phyloP scores from a whole-genome alignment of 177 flowering plant genomes.

The Tripterygium wilfordii region DNA sequence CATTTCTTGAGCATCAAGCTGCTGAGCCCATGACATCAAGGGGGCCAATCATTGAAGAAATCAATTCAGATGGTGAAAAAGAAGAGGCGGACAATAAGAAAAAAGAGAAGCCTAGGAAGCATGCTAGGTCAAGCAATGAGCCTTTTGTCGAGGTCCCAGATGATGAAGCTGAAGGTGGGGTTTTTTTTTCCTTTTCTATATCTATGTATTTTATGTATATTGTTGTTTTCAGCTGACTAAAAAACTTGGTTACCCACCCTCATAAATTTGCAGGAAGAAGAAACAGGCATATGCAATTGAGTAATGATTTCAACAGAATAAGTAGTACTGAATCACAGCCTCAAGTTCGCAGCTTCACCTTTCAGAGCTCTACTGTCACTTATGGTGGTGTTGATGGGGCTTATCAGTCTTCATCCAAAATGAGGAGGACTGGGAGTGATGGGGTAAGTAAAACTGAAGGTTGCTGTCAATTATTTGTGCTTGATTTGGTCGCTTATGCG shows the following conservation, averaged over 20 bases:
- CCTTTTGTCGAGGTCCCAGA: slow-evolving; percentile 56
- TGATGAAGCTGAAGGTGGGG: slow-evolving; percentile 47
- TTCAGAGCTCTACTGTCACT: slow-evolving; percentile 51
- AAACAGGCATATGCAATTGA: slow-evolving; percentile 38
- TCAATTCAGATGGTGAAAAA: slow-evolving; percentile 66
- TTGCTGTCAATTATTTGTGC: neutral
- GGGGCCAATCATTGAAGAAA: slow-evolving; percentile 81
- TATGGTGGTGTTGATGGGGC: slow-evolving; percentile 69
- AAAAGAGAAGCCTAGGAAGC: slow-evolving; percentile 51
- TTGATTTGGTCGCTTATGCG: neutral
- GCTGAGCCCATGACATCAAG: slow-evolving; percentile 29
- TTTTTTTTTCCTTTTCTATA: neutral
- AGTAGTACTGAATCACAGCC: slow-evolving; percentile 23
- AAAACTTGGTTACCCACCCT: too few relatives aligned
- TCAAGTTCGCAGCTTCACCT: slow-evolving; percentile 35
- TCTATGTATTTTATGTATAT: neutral
- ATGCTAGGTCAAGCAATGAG: slow-evolving; percentile 40
- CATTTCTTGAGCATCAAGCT: slow-evolving; percentile 41
- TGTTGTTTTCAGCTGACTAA: too few relatives aligned
- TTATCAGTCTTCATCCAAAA: slow-evolving; percentile 50
- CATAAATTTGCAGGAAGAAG: slow-evolving; percentile 47
- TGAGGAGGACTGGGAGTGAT: slow-evolving; percentile 60
- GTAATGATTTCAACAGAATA: slow-evolving; percentile 26
- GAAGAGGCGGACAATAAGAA: slow-evolving; percentile 29
- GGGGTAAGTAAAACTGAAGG: slow-evolving; percentile 36